These are phyloP conservation scores for Leucaena leucocephala DNA, from an alignment of 306 rosid species.

Conservation along the genomic window DNA sequence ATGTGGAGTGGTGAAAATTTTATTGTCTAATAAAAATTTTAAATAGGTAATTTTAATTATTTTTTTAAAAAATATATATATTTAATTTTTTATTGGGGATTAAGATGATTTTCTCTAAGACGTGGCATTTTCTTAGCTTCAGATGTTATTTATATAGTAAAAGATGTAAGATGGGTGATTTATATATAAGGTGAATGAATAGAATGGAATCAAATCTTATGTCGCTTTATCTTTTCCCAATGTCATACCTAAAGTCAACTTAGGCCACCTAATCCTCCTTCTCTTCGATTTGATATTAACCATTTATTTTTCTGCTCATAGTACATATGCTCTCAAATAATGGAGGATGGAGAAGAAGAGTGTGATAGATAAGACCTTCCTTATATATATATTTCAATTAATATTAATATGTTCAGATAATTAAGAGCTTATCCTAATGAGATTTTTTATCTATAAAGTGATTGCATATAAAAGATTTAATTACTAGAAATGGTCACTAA, in stretches of 20 bases:
- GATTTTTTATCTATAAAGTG: background rate
- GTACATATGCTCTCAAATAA: background rate
- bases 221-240: conserved; percentile 21
- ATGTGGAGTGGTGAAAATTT: background rate
- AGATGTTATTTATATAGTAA: too few species aligned
- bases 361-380: background rate
- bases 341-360: background rate
- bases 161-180: background rate
- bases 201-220: conserved; percentile 19
- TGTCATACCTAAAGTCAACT: conserved; percentile 25
- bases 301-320: background rate
- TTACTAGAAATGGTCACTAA: background rate
- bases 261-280: background rate
- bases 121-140: too few species aligned
- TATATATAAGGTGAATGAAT: background rate
- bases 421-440: too few species aligned
- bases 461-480: too few species aligned
- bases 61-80: too few species aligned
- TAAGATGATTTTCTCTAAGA: too few species aligned
- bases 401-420: background rate
- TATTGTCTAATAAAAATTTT: too few species aligned
- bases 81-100: too few species aligned
- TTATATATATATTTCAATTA: background rate
- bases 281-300: background rate
- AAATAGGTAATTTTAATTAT: too few species aligned